These are phyloP conservation scores for Carex kokanica DNA, from an alignment of 176 grass and related monocot genomes.

Conservation along the genomic window DNA sequence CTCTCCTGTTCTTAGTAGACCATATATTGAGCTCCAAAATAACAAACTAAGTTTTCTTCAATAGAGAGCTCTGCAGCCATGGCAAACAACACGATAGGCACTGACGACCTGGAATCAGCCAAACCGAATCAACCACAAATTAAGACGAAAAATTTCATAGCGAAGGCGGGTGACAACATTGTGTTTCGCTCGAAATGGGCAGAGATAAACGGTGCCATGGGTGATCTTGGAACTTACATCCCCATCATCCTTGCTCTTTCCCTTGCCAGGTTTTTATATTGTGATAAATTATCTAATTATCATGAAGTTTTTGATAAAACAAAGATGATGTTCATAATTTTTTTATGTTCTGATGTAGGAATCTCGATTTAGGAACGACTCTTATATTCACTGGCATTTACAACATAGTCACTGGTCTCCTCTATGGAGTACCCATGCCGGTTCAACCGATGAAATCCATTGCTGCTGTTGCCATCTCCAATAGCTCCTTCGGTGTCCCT, in stretches of 20 bases:
- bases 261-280: conserved; percentile 11
- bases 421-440: conserved; percentile 51
- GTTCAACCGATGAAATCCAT: conserved; percentile 43
- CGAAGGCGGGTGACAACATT: conserved; percentile 10
- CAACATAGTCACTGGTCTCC: conserved; percentile 44
- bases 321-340: background rate
- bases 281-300: too few species aligned
- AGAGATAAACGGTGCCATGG: conserved; percentile 41
- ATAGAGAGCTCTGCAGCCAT: background rate
- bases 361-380: conserved; percentile 44
- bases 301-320: background rate
- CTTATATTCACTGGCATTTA: conserved; percentile 53
- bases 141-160: background rate
- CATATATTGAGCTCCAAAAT: background rate
- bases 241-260: conserved; percentile 47
- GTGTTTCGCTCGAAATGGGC: conserved; percentile 25
- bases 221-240: conserved; percentile 50
- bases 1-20: too few species aligned
- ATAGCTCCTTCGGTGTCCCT: conserved; percentile 38
- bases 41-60: background rate
- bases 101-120: background rate
- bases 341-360: background rate
- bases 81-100: background rate
- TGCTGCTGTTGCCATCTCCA: conserved; percentile 40
- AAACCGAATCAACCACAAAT: background rate